Percentiles rank a stretch among this genome's conserved stretches.
phyloP scores from a whole-genome alignment of 352 stramenopile species.

The Pythium chondricola region DNA sequence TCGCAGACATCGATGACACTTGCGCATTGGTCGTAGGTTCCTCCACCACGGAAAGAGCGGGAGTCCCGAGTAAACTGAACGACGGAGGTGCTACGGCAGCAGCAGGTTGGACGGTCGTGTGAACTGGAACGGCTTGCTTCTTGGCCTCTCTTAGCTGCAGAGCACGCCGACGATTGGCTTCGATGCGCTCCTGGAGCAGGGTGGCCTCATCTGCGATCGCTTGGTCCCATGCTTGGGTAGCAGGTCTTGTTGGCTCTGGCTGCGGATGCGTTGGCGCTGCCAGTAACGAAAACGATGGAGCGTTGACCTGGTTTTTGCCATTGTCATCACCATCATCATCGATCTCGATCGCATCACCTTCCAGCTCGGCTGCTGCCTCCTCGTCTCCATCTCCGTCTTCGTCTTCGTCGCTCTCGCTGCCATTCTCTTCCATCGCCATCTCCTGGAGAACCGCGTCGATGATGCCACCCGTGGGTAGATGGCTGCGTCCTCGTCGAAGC shows the following conservation, averaged over 20 bases:
- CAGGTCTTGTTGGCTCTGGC: neutral
- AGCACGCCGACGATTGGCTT: conserved; percentile 58
- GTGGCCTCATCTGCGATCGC: too few relatives aligned
- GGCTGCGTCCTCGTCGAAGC: conserved; percentile 27
- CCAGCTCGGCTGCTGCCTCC: neutral
- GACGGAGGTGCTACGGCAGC: conserved; percentile 4
- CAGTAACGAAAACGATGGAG: conserved; percentile 11
- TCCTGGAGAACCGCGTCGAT: conserved; percentile 59
- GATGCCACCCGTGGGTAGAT: conserved; percentile 47
- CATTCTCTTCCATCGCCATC: conserved; percentile 18
- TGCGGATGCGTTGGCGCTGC: neutral
- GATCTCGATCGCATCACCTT: neutral
- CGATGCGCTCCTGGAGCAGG: conserved; percentile 37
- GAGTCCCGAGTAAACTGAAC: conserved; percentile 16
- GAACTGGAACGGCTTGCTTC: too few relatives aligned
- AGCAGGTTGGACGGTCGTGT: too few relatives aligned
- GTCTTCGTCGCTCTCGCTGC: conserved; percentile 6
- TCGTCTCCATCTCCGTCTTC: neutral
- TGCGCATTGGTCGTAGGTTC: neutral
- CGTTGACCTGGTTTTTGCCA: neutral
- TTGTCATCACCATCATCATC: neutral
- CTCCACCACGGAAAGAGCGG: neutral
- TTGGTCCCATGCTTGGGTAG: neutral
- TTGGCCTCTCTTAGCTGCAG: conserved; percentile 49
- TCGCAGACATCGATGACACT: too few relatives aligned